phyloP scores from a whole-genome alignment of 208 protist genomes.

The Crithidia fasciculata region DNA sequence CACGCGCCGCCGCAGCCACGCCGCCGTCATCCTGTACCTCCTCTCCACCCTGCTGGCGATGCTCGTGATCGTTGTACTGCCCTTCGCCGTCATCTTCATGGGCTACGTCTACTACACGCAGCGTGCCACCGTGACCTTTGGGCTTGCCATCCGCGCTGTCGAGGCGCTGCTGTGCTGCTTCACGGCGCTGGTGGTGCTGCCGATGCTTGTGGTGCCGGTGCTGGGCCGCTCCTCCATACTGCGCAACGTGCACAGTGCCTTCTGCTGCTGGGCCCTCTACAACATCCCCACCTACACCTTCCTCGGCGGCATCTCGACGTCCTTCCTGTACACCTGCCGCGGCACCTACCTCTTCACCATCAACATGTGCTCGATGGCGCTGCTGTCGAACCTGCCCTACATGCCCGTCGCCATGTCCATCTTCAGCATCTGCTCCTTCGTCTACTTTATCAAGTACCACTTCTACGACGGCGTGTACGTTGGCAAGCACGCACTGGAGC shows the following conservation, averaged over 20 bases:
- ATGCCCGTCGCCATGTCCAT: conserved; percentile 55
- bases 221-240: conserved; percentile 26
- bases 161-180: conserved; percentile 48
- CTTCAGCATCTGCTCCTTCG: conserved; percentile 48
- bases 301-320: conserved; percentile 43
- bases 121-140: conserved; percentile 29
- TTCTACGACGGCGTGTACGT: conserved; percentile 58
- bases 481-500: conserved; percentile 38
- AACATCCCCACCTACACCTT: conserved; percentile 82
- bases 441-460: conserved; percentile 67
- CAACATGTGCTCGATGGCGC: conserved; percentile 73
- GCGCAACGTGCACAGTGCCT: conserved; percentile 51
- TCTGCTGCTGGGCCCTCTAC: conserved; percentile 65
- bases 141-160: conserved; percentile 34
- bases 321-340: conserved; percentile 58
- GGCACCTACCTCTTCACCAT: conserved; percentile 58
- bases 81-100: conserved; percentile 48
- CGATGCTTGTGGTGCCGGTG: conserved; percentile 48
- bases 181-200: conserved; percentile 47
- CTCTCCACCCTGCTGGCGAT: conserved; percentile 45
- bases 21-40: conserved; percentile 25
- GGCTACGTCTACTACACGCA: conserved; percentile 52
- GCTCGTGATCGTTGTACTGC: conserved; percentile 50
- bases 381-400: conserved; percentile 70
- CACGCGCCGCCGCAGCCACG: conserved; percentile 16